Evolutionary conservation across 805 yeast species (phyloP), one percentile per base, ranked within the genome.

Genomic region (Saccharomycopsis fibuligera): DNA sequence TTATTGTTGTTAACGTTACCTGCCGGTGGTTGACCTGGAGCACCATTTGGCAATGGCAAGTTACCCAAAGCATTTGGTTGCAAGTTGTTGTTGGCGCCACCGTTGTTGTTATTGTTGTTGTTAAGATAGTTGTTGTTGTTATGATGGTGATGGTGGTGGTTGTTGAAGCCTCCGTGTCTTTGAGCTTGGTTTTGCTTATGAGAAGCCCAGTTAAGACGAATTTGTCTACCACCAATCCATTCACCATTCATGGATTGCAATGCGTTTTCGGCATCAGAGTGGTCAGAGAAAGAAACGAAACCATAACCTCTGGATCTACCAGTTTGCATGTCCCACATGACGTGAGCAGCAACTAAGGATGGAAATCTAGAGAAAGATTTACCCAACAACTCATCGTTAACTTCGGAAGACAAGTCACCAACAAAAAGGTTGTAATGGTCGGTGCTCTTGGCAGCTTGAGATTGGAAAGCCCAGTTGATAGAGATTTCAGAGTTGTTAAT

Each of bases 271-370:
- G 96, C 96, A 55, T 86, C 91, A 17, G 69, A 65, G 54, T 73
- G 76, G 23, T 74, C 76, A 24, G 69, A 64, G 59, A 89, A 89
- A 1, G 91, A 81, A 10, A 87, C 93, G 64, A 89, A 88, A 2
- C 96, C 96, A 61, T 88, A 88, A 33, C 96, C 95, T 66, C 96
- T 74, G 2, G 95, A 86, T 61, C 96, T 74, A 38, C 95, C 93
- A 23, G 93, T 83, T 63, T 86, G 90, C 95, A 87, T 86, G 63
- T 89, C 96, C 96, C 96, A 88, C 96, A 88, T 89, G 29, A 88
- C 96, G 57, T 88, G 89, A 10, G 95, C 96, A 63, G 86, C 93
- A 41, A 78, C 68, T 58, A 85, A 68, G 1, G 88, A 75, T 16
- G 71, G 69, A 62, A 76, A 84, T 48, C 70, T 68, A 4, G 68